A percentile compares a stretch with the other conserved stretches of the same genome.
Evolutionary conservation across 306 rosid genomes (phyloP).

Genomic region (Gastrolobium villosum): DNA sequence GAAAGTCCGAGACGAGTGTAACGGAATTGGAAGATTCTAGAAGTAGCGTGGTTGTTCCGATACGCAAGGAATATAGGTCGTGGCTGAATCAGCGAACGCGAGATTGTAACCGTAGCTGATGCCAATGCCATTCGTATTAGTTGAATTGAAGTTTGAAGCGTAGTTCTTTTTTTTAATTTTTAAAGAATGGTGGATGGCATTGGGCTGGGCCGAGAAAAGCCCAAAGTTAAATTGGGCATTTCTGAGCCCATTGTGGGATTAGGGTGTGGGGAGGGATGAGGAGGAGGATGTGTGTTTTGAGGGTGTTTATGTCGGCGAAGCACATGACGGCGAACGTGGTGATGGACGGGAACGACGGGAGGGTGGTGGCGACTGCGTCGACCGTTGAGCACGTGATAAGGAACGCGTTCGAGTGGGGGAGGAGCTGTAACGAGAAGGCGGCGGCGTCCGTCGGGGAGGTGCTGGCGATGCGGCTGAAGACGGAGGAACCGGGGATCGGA

Average conservation of each 20-base stretch:
- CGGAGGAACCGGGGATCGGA: slow-evolving; percentile 53
- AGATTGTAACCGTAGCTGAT: slow-evolving; percentile 19
- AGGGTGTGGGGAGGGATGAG: slow-evolving; percentile 27
- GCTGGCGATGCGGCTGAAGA: slow-evolving; percentile 61
- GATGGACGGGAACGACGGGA: slow-evolving; percentile 42
- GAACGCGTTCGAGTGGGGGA: slow-evolving; percentile 55
- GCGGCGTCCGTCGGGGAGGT: slow-evolving; percentile 55
- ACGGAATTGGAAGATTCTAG: slow-evolving; percentile 65
- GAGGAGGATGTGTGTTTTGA: slow-evolving; percentile 49
- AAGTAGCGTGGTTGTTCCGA: slow-evolving; percentile 45
- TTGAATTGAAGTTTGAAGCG: too few species aligned
- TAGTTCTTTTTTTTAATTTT: background rate
- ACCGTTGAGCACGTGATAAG: slow-evolving; percentile 55
- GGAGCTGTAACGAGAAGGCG: slow-evolving; percentile 41
- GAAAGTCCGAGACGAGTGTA: slow-evolving; percentile 52
- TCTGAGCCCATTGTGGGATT: background rate
- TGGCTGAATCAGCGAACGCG: slow-evolving; percentile 34
- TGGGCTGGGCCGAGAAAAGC: slow-evolving; percentile 23
- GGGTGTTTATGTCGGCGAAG: slow-evolving; percentile 52
- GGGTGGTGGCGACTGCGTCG: slow-evolving; percentile 57
- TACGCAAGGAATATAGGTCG: slow-evolving; percentile 51
- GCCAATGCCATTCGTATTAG: slow-evolving; percentile 53
- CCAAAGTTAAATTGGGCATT: slow-evolving; percentile 6
- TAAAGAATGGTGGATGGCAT: background rate
- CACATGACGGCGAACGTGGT: slow-evolving; percentile 65